phyloP scores from a whole-genome alignment of 2,329 filamentous ascomycete genomes.

The Neonectria sp. region DNA sequence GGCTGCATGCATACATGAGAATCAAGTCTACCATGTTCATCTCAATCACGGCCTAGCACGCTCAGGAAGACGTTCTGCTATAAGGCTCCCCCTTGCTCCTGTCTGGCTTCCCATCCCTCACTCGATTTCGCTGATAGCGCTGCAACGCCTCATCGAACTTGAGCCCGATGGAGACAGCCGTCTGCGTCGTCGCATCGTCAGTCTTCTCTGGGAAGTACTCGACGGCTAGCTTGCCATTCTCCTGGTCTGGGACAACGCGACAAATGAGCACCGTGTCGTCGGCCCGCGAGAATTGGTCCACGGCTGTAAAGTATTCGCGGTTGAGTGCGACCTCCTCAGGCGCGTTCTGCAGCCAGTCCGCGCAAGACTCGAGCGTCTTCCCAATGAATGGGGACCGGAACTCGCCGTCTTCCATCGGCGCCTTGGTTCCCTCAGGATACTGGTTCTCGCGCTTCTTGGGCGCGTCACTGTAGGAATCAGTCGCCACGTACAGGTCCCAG shows the following conservation, averaged over 20 bases:
- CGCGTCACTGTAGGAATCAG: not conserved
- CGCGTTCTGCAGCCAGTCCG: not conserved
- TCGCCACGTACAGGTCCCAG: constrained; percentile 1
- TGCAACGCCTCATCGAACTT: constrained; percentile 1
- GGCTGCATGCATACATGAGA: too few relatives aligned
- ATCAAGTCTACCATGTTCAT: too few relatives aligned
- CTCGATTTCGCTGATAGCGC: not conserved
- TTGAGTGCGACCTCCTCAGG: not conserved
- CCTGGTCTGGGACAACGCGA: not conserved
- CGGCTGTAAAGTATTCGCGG: not conserved
- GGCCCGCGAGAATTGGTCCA: not conserved
- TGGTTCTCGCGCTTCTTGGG: not conserved
- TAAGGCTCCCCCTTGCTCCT: not conserved
- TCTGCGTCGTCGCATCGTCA: not conserved
- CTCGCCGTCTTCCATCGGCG: not conserved
- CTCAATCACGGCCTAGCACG: too few relatives aligned
- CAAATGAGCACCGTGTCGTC: not conserved
- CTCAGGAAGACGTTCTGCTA: not conserved
- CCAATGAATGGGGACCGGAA: not conserved
- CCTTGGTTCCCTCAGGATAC: not conserved
- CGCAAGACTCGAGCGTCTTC: not conserved
- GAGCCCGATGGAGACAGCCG: not conserved
- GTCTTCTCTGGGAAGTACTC: constrained; percentile 4
- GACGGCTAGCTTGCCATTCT: not conserved
- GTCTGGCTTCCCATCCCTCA: not conserved